Evolutionary conservation across 2,329 filamentous ascomycete species (phyloP), one percentile per base, ranked within the genome.

Genomic region (Penicillium sp.): DNA sequence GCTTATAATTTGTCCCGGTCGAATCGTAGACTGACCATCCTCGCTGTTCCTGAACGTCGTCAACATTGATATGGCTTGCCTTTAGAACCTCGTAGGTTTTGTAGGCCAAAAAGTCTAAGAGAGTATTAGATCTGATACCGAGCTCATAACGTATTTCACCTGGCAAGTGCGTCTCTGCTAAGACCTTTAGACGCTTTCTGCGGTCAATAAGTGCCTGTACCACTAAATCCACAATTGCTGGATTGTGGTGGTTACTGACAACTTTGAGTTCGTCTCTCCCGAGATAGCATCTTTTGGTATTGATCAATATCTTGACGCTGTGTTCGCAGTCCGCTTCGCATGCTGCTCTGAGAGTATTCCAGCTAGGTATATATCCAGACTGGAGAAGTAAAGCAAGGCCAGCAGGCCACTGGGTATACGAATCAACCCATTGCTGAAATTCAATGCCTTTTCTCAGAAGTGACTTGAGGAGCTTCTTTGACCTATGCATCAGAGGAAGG

Each of bases 1-100:
- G 29, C 15, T 45, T 21, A 37, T 54, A 32, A 46, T 56, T 54
- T 32, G 18, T 15, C 2, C 51, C 51, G 7, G 51, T 21, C 17
- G 7, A 49, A 24, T 54, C 43, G 49, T 30, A 56, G 29, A 56
- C 51, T 13, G 46, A 56, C 53, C 53, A 56, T 4, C 4, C 20
- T 48, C 13, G 13, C 23, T 20, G 6, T 7, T 20, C 33, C 4
- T 18, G 4, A 36, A 36, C 5, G 5, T 4, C 8, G 7, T 20
- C 15, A 3, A 36, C 7, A 21, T 21, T 6, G 5, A 36, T 10
- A 36, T n/a, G 20, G 10, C 3, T 10, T 10, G 24, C 24, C 23
- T 1, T 12, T 10, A 52, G 41, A 7, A 46, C 24, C 23, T 13
- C 7, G 27, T 52, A 55, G 12, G 34, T 45, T 46, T 55, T 21